Base-by-base conservation (phyloP, 202 grass and related monocot species). In the Bolboschoenoplectus hybrid region DNA sequence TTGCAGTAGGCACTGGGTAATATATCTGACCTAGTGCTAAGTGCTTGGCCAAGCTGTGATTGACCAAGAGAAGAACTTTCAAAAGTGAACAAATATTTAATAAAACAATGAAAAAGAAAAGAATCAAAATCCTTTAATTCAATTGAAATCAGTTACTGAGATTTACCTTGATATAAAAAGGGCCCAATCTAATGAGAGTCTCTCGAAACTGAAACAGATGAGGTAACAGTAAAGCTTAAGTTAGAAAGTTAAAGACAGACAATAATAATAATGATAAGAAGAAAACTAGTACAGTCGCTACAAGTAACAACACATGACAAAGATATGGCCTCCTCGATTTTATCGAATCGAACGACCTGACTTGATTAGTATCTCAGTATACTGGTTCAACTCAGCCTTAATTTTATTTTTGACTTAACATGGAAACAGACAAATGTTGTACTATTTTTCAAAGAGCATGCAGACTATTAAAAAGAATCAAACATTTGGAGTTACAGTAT, bases 161-260 rank as follows among this genome's bases (percentile, higher is more conserved):
- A 19, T 74, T 67, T 91, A 98, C 91, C 95, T 98, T 98, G 83
- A 90, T 95, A 88, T 95, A 98, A 74, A 98, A 98, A 60, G 93
- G 95, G 50, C 93, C 95, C 86, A 98, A 88, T 39, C 87, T 44
- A 82, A 98, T 92, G 83, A 95, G 91, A 17, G 95, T 91, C 62
- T 95, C 91, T 45, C 91, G 81, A 80, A 98, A 98, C 93, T 98
- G 95, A 87, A 98, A 95, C 3, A 83, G 85, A 60, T 12, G 82
- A 86, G 71, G 72, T 45, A 40, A 41, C 53, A 90, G 44, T 58
- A 50, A 82, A 79, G 71, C 36, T 87, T 61, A 64, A 85, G 61
- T 73, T 46, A 72, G 16, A 53, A 79, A 85, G 41, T 63, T 13
- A 81, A 50, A 36, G 61, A 17, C 8, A 85, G n/a, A 36, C 2